A percentile compares a stretch with the other conserved stretches of the same genome.
Conservation (phyloP, 1,284 basidiomycete genomes). For the Leccinum holopus region DNA sequence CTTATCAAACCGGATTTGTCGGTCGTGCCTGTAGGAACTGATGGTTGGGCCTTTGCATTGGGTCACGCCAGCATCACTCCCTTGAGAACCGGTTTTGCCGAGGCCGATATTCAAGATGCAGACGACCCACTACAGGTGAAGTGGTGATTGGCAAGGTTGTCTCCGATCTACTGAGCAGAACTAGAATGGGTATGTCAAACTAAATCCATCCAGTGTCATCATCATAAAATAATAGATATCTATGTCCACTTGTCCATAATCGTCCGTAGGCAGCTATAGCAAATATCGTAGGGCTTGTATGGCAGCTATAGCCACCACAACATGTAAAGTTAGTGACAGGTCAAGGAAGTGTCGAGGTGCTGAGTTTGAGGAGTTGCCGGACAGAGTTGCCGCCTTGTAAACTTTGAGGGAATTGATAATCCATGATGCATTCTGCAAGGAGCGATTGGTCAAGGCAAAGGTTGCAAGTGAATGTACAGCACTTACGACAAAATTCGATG, state of each 20-base stretch:
- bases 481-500: conserved; percentile 64
- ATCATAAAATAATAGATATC: conserved; percentile 12
- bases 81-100: conserved; percentile 69
- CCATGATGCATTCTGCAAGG: conserved; percentile 55
- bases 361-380: conserved; percentile 29
- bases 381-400: conserved; percentile 45
- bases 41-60: conserved; percentile 74
- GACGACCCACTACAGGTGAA: conserved; percentile 49
- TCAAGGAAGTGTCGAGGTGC: conserved; percentile 2
- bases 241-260: conserved; percentile 5
- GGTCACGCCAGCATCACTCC: conserved; percentile 75
- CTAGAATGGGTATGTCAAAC: conserved; percentile 6
- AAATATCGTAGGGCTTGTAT: conserved; percentile 18
- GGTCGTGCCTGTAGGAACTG: conserved; percentile 70
- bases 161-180: neutral
- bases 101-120: conserved; percentile 41
- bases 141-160: conserved; percentile 36
- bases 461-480: neutral
- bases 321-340: conserved; percentile 7
- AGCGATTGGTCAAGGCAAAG: neutral
- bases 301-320: conserved; percentile 3
- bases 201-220: conserved; percentile 15
- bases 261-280: conserved; percentile 15
- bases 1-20: conserved; percentile 64
- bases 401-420: conserved; percentile 56